Evolutionary conservation across 228 moss, liverwort and hornwort species (phyloP), one percentile per base, ranked within the genome.

Genomic region (Sphagnum fallax): DNA sequence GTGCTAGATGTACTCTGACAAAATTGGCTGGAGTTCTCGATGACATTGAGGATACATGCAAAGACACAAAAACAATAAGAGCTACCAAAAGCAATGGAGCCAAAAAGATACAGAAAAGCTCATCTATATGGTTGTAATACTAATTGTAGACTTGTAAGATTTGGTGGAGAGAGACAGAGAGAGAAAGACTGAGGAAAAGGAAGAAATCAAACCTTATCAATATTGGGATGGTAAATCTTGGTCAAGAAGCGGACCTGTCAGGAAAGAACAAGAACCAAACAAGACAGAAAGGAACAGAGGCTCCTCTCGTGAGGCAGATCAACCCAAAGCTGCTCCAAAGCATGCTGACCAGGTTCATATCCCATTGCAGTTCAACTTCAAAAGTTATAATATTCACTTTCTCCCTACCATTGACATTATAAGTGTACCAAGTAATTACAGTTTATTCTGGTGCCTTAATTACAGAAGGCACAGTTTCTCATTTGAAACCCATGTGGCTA

Each of bases 211-310:
- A 91, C 93, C 97, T 98, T 98, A 67, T 98, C 93, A 75, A 98
- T 93, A 72, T 98, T 98, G 60, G 97, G 91, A 67, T 93, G 93
- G 65, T 98, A 98, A 47, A 98, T 93, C 78, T 93, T 98, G 50
- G 93, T 98, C 77, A 98, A 84, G 74, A 98, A 98, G 61, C 93
- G 85, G 53, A 98, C 89, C 92, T 92, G 85, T 67, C 47, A 65
- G 67, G 5, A 49, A 62, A 6, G 11, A 3, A 60, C n/a, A 60
- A 48, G 14, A 51, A 65, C 63, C 10, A 52, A 12, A 65, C 48
- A 71, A 5, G 32, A 2, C 32, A 5, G 49, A 8, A 50, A 52
- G 55, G 4, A 55, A 12, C 55, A 55, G 55, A 55, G 9, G 55
- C 55, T 4, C 12, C 1, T 12, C 8, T 55, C 55, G 0, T 12